Evolutionary conservation across 441 rosid genomes (phyloP).

Genomic region (Mallotus repandus): DNA sequence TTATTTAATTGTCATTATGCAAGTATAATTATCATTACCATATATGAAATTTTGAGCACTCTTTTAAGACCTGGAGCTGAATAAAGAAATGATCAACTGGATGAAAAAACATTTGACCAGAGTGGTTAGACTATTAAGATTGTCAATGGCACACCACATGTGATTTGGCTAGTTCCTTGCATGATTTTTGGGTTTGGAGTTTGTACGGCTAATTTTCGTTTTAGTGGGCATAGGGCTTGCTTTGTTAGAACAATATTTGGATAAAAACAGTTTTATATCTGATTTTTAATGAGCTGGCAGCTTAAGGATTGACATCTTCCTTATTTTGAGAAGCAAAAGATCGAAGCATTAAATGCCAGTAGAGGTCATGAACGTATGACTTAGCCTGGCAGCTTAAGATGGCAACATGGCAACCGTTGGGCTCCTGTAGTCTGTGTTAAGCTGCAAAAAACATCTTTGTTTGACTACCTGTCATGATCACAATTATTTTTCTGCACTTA

Average conservation of each 20-base stretch:
- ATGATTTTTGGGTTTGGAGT: neutral
- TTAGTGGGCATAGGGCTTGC: too few relatives aligned
- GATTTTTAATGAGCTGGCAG: neutral
- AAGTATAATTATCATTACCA: neutral
- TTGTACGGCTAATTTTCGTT: neutral
- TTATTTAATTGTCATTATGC: constrained; percentile 1
- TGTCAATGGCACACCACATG: neutral
- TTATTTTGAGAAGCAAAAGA: too few relatives aligned
- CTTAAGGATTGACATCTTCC: neutral
- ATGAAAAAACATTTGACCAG: neutral
- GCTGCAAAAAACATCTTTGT: neutral
- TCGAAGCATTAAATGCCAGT: neutral
- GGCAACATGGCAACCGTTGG: neutral
- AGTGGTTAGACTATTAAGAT: neutral
- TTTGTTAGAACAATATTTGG: neutral
- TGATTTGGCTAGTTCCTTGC: neutral
- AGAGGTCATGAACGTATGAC: neutral
- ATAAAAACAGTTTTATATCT: too few relatives aligned
- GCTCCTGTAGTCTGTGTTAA: neutral
- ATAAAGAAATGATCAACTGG: neutral
- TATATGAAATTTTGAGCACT: neutral
- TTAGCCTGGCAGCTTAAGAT: neutral
- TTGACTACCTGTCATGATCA: neutral
- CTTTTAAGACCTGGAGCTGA: neutral
- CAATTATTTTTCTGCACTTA: neutral